Evolutionary conservation across 441 rosid species (phyloP), one percentile per base, ranked within the genome.

Genomic region (Erodium texanum): DNA sequence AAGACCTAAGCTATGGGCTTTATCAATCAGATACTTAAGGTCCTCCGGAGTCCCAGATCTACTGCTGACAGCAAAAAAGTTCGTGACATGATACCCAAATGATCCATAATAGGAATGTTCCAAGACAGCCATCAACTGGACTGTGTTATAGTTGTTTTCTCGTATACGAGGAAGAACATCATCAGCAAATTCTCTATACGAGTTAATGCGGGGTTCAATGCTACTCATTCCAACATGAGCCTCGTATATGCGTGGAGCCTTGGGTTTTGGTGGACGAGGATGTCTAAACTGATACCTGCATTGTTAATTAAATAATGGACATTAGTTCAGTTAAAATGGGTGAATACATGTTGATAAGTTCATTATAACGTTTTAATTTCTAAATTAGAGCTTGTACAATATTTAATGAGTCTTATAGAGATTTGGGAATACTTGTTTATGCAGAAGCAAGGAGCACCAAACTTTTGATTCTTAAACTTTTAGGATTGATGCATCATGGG

Each of bases 171-270:
- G 93, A 79, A 89, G 76, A 78, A 89, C 87, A 70, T 84, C 70
- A 76, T 89, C 93, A 6, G 96, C 93, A 75, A 89, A 89, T 71
- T 87, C 93, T 76, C 87, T 82, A 75, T 87, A 87, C 56, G 96
- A 78, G 75, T 79, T 89, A 67, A 87, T 58, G 11, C 79, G 74
- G 38, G 89, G 89, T 85, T 89, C 92, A 22, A 87, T 69, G 74
- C 93, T 73, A 63, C 93, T 89, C 96, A 89, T 87, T 79, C 96
- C 96, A 72, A 87, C 96, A 82, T 89, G 96, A 43, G 92, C 89
- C 74, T 89, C 96, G 65, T 89, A 89, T 75, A 89, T 84, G 16
- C 90, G 84, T 20, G 89, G 90, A 22, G 88, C 92, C 63, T 68
- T 73, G 58, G 92, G 90, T 73, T 82, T 87, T 24, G 87, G 89